phyloP scores from a whole-genome alignment of 2,329 filamentous ascomycete species.

The Fusarium redolens region DNA sequence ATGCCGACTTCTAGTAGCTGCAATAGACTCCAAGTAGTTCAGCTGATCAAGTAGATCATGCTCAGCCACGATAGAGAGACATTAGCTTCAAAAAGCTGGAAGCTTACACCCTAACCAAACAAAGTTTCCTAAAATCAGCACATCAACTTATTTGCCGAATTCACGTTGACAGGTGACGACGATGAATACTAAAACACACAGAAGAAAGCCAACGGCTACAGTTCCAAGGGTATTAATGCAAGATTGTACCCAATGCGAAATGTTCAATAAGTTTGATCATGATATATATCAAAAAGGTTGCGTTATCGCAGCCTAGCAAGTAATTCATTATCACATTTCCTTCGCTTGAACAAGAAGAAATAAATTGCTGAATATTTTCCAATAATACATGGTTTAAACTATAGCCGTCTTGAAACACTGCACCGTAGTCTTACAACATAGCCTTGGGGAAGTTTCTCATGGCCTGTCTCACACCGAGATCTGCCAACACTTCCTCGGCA shows the following conservation, averaged over 20 bases:
- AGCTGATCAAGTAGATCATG: not conserved
- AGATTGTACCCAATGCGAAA: not conserved
- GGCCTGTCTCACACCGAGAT: conserved; percentile 85
- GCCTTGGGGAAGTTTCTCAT: conserved; percentile 87
- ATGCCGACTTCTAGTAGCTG: not conserved
- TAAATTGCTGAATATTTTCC: not conserved
- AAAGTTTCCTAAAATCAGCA: not conserved
- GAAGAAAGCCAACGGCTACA: not conserved
- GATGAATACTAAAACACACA: not conserved
- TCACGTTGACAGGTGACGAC: not conserved
- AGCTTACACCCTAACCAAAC: not conserved
- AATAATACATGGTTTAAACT: conserved; percentile 10
- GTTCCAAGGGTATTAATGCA: not conserved
- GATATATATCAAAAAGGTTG: not conserved
- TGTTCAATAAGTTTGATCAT: not conserved
- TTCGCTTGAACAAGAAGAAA: not conserved
- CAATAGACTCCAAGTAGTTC: not conserved
- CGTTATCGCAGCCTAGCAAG: not conserved
- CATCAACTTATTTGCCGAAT: not conserved
- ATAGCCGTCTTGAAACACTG: not conserved
- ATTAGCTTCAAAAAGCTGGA: too few species aligned
- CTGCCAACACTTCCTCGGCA: conserved; percentile 84
- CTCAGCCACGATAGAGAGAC: not conserved
- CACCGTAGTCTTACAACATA: conserved; percentile 68
- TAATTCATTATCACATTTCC: not conserved